Conservation (phyloP, 108 stramenopile species). For the Skeletonema menzelii region DNA sequence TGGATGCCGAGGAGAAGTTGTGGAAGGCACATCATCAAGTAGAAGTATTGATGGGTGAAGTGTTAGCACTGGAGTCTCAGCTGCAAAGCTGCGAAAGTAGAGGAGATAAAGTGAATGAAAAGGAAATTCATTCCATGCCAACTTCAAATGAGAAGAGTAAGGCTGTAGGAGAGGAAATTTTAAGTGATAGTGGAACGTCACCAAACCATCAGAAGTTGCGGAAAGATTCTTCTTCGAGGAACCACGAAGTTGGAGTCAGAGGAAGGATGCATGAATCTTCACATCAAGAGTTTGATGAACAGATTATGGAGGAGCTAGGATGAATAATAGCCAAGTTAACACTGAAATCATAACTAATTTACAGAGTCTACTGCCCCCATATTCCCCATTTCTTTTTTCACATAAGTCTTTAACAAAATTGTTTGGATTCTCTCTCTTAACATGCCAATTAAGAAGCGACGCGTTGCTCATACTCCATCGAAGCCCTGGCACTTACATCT, state of each 20-base stretch:
- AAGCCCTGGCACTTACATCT: not conserved
- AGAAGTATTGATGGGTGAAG: slow-evolving; percentile 45
- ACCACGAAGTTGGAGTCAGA: not conserved
- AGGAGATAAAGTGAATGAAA: slow-evolving; percentile 1
- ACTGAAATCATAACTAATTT: not conserved
- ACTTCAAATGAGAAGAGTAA: not conserved
- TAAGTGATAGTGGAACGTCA: not conserved
- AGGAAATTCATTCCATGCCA: not conserved
- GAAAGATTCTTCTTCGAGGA: not conserved
- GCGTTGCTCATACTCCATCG: not conserved
- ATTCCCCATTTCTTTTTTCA: not conserved
- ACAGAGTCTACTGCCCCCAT: not conserved
- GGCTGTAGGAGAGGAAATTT: not conserved
- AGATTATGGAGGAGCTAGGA: slow-evolving; percentile 34
- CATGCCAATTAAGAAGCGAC: not conserved
- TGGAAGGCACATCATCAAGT: slow-evolving; percentile 31
- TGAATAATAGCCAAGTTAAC: not conserved
- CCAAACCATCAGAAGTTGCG: not conserved
- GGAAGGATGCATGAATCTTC: not conserved
- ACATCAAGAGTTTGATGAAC: not conserved
- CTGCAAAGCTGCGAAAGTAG: slow-evolving; percentile 30
- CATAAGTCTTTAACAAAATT: not conserved
- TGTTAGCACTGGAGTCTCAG: slow-evolving; percentile 27
- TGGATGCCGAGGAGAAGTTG: slow-evolving; percentile 34
- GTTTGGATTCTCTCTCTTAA: not conserved